Evolutionary conservation across 768 basidiomycete species (phyloP).

Genomic region (Leccinum arenicola): DNA sequence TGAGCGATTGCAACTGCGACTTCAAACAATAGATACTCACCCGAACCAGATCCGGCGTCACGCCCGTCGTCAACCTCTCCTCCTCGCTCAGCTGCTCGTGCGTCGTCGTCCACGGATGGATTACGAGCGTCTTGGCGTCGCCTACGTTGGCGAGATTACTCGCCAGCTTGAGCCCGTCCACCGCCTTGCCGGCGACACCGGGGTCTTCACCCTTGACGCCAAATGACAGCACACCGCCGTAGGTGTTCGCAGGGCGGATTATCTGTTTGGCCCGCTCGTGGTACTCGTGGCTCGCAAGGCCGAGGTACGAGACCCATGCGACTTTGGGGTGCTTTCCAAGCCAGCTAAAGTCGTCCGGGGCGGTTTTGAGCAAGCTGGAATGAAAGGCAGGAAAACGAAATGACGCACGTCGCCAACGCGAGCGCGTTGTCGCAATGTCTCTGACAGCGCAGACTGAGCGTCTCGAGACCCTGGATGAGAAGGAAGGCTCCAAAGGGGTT

Average conservation of each 20-base stretch:
- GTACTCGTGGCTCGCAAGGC: slow-evolving; percentile 59
- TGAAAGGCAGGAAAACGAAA: no score
- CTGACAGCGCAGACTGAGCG: slow-evolving; percentile 56
- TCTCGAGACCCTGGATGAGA: slow-evolving; percentile 59
- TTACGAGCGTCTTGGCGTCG: slow-evolving; percentile 60
- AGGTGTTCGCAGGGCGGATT: slow-evolving; percentile 54
- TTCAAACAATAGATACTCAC: slow-evolving; percentile 30
- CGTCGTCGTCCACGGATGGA: slow-evolving; percentile 58
- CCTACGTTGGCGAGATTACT: slow-evolving; percentile 75
- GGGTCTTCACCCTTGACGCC: slow-evolving; percentile 52
- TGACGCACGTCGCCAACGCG: slow-evolving; percentile 41
- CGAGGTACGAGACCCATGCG: slow-evolving; percentile 78
- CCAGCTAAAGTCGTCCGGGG: slow-evolving; percentile 30
- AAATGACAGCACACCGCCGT: slow-evolving; percentile 76
- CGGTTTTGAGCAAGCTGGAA: background rate
- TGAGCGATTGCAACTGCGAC: background rate
- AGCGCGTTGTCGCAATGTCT: slow-evolving; percentile 59
- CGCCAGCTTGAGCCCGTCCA: slow-evolving; percentile 69
- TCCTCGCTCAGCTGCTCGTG: slow-evolving; percentile 52
- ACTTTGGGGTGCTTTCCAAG: slow-evolving; percentile 65
- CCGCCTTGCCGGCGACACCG: slow-evolving; percentile 51
- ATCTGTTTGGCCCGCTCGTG: slow-evolving; percentile 56
- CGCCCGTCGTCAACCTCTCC: slow-evolving; percentile 49
- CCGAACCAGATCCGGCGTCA: slow-evolving; percentile 56
- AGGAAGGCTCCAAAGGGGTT: slow-evolving; percentile 61